Evolutionary conservation across 176 grass and related monocot genomes (phyloP).

Genomic region (Raddia distichophylla): DNA sequence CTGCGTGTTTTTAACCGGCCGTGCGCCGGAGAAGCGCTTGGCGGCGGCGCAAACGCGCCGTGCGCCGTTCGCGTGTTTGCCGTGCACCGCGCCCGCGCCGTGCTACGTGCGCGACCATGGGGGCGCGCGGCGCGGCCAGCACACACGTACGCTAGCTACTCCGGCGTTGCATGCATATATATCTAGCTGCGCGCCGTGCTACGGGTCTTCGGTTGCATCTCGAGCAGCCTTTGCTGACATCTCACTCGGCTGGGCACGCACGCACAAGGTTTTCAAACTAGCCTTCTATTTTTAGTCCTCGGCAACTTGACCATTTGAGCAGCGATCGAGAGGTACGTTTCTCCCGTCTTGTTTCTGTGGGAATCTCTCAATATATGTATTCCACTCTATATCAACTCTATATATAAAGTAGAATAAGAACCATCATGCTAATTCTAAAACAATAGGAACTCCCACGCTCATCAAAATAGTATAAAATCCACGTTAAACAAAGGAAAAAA

Average conservation of each 20-base stretch:
- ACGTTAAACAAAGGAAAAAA: too few species aligned
- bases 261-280: not conserved
- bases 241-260: not conserved
- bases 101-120: not conserved
- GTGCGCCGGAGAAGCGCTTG: not conserved
- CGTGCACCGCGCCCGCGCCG: not conserved
- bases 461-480: too few species aligned
- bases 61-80: too few species aligned
- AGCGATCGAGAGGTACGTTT: not conserved
- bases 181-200: not conserved
- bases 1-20: not conserved
- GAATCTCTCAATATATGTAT: too few species aligned
- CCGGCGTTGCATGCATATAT: not conserved
- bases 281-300: not conserved
- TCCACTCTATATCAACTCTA: too few species aligned
- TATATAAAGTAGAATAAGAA: too few species aligned
- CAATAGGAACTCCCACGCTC: too few species aligned
- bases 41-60: not conserved
- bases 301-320: too few species aligned
- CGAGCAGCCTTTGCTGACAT: conserved; percentile 30
- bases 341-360: not conserved
- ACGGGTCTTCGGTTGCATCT: not conserved
- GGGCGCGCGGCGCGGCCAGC: not conserved
- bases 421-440: too few species aligned
- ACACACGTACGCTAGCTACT: not conserved